Evolutionary conservation across 139 green algal species (phyloP), one percentile per base, ranked within the genome.

Genomic region (Nannochloris sp.): DNA sequence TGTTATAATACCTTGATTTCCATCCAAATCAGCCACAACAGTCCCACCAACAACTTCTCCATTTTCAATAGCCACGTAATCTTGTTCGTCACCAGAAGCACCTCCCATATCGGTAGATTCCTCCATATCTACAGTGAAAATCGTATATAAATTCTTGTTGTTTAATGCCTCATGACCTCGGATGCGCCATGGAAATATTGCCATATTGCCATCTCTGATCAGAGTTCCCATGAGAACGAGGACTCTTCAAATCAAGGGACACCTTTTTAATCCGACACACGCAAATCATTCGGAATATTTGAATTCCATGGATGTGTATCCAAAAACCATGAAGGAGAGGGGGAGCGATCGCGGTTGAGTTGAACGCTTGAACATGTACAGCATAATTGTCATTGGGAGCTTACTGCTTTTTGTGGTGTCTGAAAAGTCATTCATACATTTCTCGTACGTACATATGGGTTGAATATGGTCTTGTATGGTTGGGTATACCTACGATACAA

Each of bases 1-100:
- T 29, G 2, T 34, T 34, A 25, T 8, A 21, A 58, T 58, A 34
- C 43, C 58, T 46, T 67, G 69, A 59, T 78, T 61, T 29, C 73
- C 81, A 6, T 86, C 68, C 15, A 88, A 60, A 24, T 87, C 83
- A 14, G 82, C 81, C 1, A 88, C 16, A 21, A 88, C 83, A 19
- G 77, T 62, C 9, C 69, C 82, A 11, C 83, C 80, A 18, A 74
- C 56, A 53, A 53, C 18, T 53, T 53, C 46, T 19, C n/a, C 66
- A 8, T 72, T 69, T 46, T 56, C 49, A 11, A 71, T 46, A 15
- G 21, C 76, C 5, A 83, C 54, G n/a, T 53, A 53, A 53, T 53
- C 46, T 21, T 53, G 34, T 40, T 40, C 34, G 8, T 40, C 34
- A 12, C 34, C 8, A 40, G 34, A 11, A 40, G 34, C 7, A 9